Percentiles rank a stretch among this genome's conserved stretches.
Conservation (phyloP, 352 stramenopile species). For the Lagenidium giganteum region DNA sequence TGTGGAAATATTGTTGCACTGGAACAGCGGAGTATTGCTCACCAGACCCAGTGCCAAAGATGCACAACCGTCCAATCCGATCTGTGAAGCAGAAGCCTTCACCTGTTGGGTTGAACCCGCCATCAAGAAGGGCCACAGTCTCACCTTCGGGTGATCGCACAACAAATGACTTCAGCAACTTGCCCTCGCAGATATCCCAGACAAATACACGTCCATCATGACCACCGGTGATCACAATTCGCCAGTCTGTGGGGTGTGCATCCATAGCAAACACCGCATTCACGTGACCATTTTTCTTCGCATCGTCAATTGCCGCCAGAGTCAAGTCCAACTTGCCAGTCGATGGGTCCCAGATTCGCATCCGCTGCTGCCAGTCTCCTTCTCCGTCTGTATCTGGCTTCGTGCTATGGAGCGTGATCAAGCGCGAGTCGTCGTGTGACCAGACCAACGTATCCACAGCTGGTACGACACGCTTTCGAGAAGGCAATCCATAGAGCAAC, state of each 20-base stretch:
- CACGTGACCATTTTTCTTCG: conserved; percentile 27
- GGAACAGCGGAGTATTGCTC: conserved; percentile 23
- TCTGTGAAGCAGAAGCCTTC: conserved; percentile 49
- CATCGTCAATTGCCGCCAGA: conserved; percentile 19
- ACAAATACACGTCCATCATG: conserved; percentile 53
- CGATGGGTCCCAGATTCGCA: conserved; percentile 32
- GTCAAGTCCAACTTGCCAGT: conserved; percentile 24
- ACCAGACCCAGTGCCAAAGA: conserved; percentile 46
- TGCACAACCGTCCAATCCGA: conserved; percentile 34
- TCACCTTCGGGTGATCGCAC: conserved; percentile 26
- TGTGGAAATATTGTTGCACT: conserved; percentile 80
- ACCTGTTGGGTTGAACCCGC: conserved; percentile 29
- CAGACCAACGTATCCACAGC: conserved; percentile 31
- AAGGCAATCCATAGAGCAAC: conserved; percentile 16
- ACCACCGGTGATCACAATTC: conserved; percentile 44
- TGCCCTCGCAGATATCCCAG: conserved; percentile 44
- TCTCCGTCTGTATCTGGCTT: conserved; percentile 23
- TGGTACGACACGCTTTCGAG: conserved; percentile 10
- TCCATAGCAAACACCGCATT: conserved; percentile 53
- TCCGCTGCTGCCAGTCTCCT: conserved; percentile 24
- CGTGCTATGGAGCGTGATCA: conserved; percentile 35
- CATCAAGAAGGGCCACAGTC: conserved; percentile 35
- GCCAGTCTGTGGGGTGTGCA: conserved; percentile 36
- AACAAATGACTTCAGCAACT: conserved; percentile 25
- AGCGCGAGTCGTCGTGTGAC: conserved; percentile 20